A percentile compares a stretch with the other conserved stretches of the same genome.
Conservation (phyloP, 768 basidiomycete species). For the Pisolithus tinctorius region DNA sequence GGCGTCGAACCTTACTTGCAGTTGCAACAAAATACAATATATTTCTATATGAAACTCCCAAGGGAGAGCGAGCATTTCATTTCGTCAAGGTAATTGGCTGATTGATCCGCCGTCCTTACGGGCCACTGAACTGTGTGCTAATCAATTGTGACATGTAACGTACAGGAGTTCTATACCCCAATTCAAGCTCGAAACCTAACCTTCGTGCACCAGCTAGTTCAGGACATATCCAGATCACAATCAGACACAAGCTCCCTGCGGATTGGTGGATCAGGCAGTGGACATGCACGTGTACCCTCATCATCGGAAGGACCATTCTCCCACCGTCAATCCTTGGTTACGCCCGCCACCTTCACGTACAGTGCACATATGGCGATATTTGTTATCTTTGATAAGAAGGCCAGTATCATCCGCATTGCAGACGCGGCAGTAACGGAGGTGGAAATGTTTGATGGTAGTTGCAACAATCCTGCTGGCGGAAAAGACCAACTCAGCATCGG, state of each 20-base stretch:
- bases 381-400: constrained; percentile 82
- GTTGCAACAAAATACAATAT: constrained; percentile 71
- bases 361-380: constrained; percentile 75
- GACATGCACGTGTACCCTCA: constrained; percentile 40
- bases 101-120: background rate
- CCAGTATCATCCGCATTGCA: constrained; percentile 71
- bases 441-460: constrained; percentile 42
- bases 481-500: constrained; percentile 21
- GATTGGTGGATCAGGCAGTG: constrained; percentile 13
- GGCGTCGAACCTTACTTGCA: constrained; percentile 52
- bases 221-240: constrained; percentile 40
- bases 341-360: constrained; percentile 39
- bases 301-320: constrained; percentile 35
- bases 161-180: constrained; percentile 81
- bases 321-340: constrained; percentile 19
- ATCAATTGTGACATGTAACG: background rate
- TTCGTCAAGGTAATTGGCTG: constrained; percentile 60
- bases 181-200: constrained; percentile 54
- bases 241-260: constrained; percentile 32
- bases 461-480: constrained; percentile 15
- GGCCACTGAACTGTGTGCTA: background rate
- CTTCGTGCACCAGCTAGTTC: constrained; percentile 66
- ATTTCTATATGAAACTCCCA: constrained; percentile 73
- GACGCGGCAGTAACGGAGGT: constrained; percentile 80
- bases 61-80: constrained; percentile 74